Base-by-base conservation (phyloP, 2,329 filamentous ascomycete species). In the Aspergillus terreus region DNA sequence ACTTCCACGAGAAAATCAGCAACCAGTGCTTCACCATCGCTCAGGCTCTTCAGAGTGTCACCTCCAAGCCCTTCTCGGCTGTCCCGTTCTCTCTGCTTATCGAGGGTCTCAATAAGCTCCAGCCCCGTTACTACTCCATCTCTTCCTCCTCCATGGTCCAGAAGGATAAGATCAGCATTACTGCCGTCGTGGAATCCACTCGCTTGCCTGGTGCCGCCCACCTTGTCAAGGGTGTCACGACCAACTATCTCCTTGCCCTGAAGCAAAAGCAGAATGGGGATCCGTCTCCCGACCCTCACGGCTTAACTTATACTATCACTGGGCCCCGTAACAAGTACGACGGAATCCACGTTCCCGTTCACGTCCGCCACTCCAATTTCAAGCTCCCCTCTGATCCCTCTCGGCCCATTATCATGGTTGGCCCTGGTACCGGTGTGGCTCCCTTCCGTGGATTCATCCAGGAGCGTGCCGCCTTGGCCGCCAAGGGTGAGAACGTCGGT, bases 101-200 rank as follows among this genome's bases (percentile, higher is more conserved):
- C 60, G 94, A 99, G 78, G 88, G 90, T 59, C 74, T 99, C 55
- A 89, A 86, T 74, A 97, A 96, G 79, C 84, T 99, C 51, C 94
- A 99, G 73, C 92, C 94, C 36, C 90, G 94, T 46, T 99, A 97
- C 80, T 99, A 99, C 78, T 99, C 95, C 46, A 99, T 99, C 71
- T 99, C 94, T 2, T 99, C 95, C 1, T 97, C 94, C 1, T 96
- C 94, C 6, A 72, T 91, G 7, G 92, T 95, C 14, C 92, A 99
- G 69, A 92, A 94, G 69, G 86, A 95, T 74, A 92, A 91, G 77
- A 91, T 99, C 60, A 90, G 94, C 54, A 88, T 99, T 64, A 99
- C 94, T 14, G 92, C 92, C 51, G 87, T 97, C 38, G 92, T 99
- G 53, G 94, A 97, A 71, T 90, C 86, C 11, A 82, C 91, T 61